Evolutionary conservation across 139 green algal species (phyloP).

Genomic region (Chlorella sp.): DNA sequence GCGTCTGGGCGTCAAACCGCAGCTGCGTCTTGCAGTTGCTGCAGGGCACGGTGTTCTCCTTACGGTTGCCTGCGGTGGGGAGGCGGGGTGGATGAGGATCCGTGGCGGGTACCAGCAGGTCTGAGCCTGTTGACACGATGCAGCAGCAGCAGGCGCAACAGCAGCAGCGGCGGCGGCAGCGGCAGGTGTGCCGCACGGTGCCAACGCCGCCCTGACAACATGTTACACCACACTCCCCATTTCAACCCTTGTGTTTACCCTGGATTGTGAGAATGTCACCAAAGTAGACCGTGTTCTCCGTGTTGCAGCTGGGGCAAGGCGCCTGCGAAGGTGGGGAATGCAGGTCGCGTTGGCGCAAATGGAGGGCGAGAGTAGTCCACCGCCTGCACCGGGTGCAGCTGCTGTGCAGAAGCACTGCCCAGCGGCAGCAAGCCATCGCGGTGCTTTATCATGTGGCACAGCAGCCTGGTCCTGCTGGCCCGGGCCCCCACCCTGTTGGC

Average conservation of each 20-base stretch:
- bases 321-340: slow-evolving; percentile 26
- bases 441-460: too few relatives aligned
- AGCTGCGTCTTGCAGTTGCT: slow-evolving; percentile 76
- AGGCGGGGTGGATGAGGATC: not conserved
- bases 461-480: not conserved
- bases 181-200: too few relatives aligned
- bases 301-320: slow-evolving; percentile 84
- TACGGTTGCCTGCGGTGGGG: slow-evolving; percentile 37
- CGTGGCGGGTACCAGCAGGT: too few relatives aligned
- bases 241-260: slow-evolving; percentile 40
- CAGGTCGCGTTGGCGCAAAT: not conserved
- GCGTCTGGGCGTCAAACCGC: slow-evolving; percentile 74
- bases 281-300: slow-evolving; percentile 84
- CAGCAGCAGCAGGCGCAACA: too few relatives aligned
- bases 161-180: too few relatives aligned
- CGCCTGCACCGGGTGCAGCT: too few relatives aligned
- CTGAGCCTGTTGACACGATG: too few relatives aligned
- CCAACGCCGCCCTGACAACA: too few relatives aligned
- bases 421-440: too few relatives aligned
- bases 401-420: not conserved
- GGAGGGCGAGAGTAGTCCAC: too few relatives aligned
- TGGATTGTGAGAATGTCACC: slow-evolving; percentile 85
- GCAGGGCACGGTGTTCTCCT: slow-evolving; percentile 77
- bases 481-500: too few relatives aligned
- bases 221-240: too few relatives aligned